Evolutionary conservation across 257 asterid genomes (phyloP).

Genomic region (Plantago elongata): DNA sequence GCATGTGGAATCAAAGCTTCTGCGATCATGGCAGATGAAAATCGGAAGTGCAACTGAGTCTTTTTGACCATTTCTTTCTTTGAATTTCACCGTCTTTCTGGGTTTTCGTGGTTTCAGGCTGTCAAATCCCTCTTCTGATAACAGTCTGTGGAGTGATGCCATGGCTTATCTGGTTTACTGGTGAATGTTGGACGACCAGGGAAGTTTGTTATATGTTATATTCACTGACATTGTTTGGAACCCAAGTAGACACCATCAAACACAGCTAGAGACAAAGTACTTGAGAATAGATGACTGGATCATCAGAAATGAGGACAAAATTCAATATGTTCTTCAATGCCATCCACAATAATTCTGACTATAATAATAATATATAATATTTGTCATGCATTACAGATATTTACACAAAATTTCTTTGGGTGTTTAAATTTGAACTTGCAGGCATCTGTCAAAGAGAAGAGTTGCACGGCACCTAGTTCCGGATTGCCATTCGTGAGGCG

Average conservation of each 20-base stretch:
- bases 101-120: conserved; percentile 25
- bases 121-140: conserved; percentile 54
- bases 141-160: conserved; percentile 73
- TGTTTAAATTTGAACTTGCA: too few relatives aligned
- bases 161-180: conserved; percentile 20
- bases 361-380: background rate
- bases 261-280: conserved; percentile 30
- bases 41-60: conserved; percentile 52
- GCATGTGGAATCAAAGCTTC: conserved; percentile 38
- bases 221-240: conserved; percentile 33
- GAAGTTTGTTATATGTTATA: conserved; percentile 19
- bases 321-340: conserved; percentile 11
- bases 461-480: too few relatives aligned
- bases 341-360: background rate
- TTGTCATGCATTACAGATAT: too few relatives aligned
- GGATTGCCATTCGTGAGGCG: too few relatives aligned
- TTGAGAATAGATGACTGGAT: conserved; percentile 21
- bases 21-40: conserved; percentile 65
- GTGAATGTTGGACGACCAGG: conserved; percentile 24
- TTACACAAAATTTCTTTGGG: too few relatives aligned
- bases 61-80: conserved; percentile 25
- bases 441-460: too few relatives aligned
- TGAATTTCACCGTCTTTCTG: conserved; percentile 51
- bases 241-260: conserved; percentile 18
- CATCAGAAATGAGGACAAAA: conserved; percentile 30